phyloP scores from a whole-genome alignment of 768 basidiomycete genomes.

The Lyophyllum semitale region DNA sequence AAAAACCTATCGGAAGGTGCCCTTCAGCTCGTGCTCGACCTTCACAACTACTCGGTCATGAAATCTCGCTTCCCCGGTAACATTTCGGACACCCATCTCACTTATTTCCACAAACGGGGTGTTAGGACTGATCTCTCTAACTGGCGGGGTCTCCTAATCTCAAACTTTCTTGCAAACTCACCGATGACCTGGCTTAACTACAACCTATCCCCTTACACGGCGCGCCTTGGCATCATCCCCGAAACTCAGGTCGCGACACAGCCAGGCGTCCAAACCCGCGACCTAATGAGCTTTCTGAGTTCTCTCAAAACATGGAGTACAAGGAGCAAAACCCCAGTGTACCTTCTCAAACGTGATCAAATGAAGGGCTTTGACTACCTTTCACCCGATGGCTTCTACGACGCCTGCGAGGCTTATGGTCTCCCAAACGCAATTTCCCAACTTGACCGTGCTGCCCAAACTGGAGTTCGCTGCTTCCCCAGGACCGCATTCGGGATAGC shows the following conservation, averaged over 20 bases:
- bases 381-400: constrained; percentile 2
- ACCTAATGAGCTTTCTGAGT: constrained; percentile 7
- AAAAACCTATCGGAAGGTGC: constrained; percentile 5
- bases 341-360: constrained; percentile 2
- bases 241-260: constrained; percentile 9
- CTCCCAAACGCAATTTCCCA: neutral
- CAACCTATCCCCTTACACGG: constrained; percentile 1
- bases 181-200: constrained; percentile 19
- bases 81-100: constrained; percentile 6
- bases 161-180: constrained; percentile 17
- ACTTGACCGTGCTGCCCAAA: constrained; percentile 4
- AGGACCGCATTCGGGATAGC: constrained; percentile 20
- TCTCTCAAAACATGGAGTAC: constrained; percentile 3
- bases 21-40: constrained; percentile 6
- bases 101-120: constrained; percentile 2
- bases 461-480: neutral
- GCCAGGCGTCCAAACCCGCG: constrained; percentile 3
- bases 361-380: constrained; percentile 9
- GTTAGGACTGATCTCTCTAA: constrained; percentile 7
- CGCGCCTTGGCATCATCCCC: constrained; percentile 3
- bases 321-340: neutral
- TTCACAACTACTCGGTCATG: constrained; percentile 8
- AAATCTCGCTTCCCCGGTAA: neutral
- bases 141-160: constrained; percentile 16
- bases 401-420: constrained; percentile 3